A percentile compares a stretch with the other conserved stretches of the same genome.
Evolutionary conservation across 345 rosid species (phyloP).

Genomic region (Geranium rotundifolium): DNA sequence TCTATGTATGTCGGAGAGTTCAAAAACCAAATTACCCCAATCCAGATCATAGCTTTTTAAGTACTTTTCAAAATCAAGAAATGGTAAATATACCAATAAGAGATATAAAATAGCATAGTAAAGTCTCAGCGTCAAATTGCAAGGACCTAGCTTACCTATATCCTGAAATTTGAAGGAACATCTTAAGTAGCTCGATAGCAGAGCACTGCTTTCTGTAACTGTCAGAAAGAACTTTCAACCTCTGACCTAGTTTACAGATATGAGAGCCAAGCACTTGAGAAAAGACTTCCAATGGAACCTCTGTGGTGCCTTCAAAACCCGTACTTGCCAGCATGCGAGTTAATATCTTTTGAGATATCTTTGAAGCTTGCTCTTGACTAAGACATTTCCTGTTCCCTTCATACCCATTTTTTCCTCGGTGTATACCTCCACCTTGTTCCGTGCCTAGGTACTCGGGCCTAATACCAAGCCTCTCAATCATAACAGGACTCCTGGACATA

Average conservation of each 20-base stretch:
- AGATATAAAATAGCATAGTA: not conserved
- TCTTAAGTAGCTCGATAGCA: conserved; percentile 64
- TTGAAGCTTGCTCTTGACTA: conserved; percentile 64
- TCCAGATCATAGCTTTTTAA: not conserved
- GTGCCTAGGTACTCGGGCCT: conserved; percentile 48
- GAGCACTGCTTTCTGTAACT: conserved; percentile 82
- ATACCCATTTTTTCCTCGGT: conserved; percentile 41
- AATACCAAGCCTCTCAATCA: conserved; percentile 82
- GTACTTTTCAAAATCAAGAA: not conserved
- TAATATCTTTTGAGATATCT: conserved; percentile 51
- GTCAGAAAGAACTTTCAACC: conserved; percentile 62
- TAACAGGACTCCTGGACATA: conserved; percentile 47
- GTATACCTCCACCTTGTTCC: conserved; percentile 62
- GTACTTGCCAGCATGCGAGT: conserved; percentile 39
- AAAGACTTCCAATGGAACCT: conserved; percentile 68
- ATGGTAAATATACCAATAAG: not conserved
- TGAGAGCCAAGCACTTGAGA: conserved; percentile 64
- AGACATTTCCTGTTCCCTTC: conserved; percentile 36
- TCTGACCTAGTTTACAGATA: conserved; percentile 58
- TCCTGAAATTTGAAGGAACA: conserved; percentile 73
- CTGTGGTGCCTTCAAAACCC: conserved; percentile 78
- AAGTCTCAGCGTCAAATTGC: not conserved
- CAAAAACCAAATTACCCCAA: not conserved
- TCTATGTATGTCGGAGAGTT: not conserved
- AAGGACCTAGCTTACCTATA: conserved; percentile 32